A percentile compares a stretch with the other conserved stretches of the same genome.
Conservation (phyloP, 805 yeast genomes). For the Kluyveromyces wickerhamii region DNA sequence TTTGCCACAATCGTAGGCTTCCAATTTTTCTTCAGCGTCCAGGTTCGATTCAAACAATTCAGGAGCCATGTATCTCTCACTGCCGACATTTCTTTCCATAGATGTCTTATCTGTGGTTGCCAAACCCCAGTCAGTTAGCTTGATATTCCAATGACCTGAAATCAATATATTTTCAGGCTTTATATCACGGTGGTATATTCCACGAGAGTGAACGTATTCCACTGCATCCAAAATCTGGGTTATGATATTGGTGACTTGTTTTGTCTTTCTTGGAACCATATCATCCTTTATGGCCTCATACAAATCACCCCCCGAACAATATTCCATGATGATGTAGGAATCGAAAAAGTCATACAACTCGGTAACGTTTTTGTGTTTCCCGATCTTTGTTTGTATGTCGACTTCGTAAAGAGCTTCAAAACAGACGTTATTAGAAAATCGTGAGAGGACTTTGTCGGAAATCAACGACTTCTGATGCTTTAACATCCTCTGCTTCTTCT, state of each 20-base stretch:
- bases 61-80: constrained; percentile 93
- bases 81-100: constrained; percentile 76
- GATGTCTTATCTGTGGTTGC: constrained; percentile 47
- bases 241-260: constrained; percentile 45
- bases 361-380: constrained; percentile 50
- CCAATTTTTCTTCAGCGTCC: constrained; percentile 34
- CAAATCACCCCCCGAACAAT: constrained; percentile 80
- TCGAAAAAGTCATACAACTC: constrained; percentile 55
- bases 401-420: constrained; percentile 65
- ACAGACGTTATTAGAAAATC: constrained; percentile 35
- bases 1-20: constrained; percentile 67
- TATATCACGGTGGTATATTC: constrained; percentile 77
- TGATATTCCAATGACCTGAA: constrained; percentile 45
- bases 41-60: constrained; percentile 59
- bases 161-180: constrained; percentile 74
- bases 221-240: constrained; percentile 64
- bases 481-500: constrained; percentile 18
- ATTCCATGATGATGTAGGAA: constrained; percentile 68
- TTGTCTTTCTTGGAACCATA: constrained; percentile 47
- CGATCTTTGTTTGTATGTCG: constrained; percentile 53
- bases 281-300: constrained; percentile 65
- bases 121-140: constrained; percentile 71
- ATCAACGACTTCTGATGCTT: constrained; percentile 29
- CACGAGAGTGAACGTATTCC: constrained; percentile 57
- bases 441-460: constrained; percentile 27